These are phyloP conservation scores for Acorus calamus DNA, from an alignment of 106 monocot genomes.

Conservation along the genomic window DNA sequence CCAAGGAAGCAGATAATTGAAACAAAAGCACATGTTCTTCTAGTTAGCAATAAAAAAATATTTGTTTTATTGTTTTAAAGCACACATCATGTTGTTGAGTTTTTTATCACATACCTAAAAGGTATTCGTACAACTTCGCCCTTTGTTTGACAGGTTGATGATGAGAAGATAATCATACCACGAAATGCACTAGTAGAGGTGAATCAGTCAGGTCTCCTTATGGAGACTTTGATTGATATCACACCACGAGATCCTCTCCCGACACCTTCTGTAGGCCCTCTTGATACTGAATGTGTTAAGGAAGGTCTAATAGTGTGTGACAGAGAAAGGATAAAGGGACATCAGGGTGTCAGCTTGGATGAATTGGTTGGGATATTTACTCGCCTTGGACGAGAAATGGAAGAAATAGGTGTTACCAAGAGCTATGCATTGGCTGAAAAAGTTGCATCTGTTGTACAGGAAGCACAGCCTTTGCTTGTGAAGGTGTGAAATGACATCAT, in stretches of 20 bases:
- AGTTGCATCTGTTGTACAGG: constrained; percentile 61
- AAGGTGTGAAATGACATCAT: constrained; percentile 31
- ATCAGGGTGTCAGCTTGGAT: constrained; percentile 92
- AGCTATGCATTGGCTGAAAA: constrained; percentile 82
- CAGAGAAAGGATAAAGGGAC: constrained; percentile 63
- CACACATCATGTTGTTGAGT: too few relatives aligned
- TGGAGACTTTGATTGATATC: constrained; percentile 95
- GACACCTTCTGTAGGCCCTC: constrained; percentile 56
- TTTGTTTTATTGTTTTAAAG: too few relatives aligned
- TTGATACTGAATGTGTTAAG: constrained; percentile 54
- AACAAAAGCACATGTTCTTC: too few relatives aligned
- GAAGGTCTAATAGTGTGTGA: constrained; percentile 89
- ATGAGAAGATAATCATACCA: constrained; percentile 85
- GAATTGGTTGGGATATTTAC: constrained; percentile 87
- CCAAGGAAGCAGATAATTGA: too few relatives aligned
- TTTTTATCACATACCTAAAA: too few relatives aligned
- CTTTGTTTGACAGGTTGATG: constrained; percentile 54
- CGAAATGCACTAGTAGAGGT: constrained; percentile 87
- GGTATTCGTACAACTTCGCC: neutral
- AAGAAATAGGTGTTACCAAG: constrained; percentile 64
- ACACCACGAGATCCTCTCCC: constrained; percentile 91
- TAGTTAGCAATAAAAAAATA: too few relatives aligned
- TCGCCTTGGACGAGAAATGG: constrained; percentile 84
- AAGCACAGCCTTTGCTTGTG: constrained; percentile 77
- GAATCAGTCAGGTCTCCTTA: constrained; percentile 96